phyloP scores from a whole-genome alignment of 768 basidiomycete genomes.

The Russula dissimulans region DNA sequence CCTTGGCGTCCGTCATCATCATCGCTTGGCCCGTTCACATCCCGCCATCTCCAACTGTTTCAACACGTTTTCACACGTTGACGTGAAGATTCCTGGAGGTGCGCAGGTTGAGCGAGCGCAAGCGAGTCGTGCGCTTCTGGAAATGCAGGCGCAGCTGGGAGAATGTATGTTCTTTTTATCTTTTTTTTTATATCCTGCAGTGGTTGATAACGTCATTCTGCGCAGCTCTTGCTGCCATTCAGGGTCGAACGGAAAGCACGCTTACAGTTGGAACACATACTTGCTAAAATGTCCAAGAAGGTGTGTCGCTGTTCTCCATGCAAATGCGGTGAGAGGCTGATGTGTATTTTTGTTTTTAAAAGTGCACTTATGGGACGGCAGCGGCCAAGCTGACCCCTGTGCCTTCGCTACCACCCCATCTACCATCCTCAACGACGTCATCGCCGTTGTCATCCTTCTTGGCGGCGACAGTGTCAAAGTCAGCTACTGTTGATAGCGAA shows the following conservation, averaged over 20 bases:
- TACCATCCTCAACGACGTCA: not conserved
- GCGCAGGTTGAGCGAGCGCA: constrained; percentile 73
- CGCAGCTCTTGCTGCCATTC: not conserved
- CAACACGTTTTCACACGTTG: constrained; percentile 95
- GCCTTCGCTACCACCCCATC: not conserved
- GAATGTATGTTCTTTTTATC: not conserved
- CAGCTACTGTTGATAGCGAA: not conserved
- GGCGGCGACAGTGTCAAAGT: no score
- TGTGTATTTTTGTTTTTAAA: not conserved
- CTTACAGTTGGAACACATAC: not conserved
- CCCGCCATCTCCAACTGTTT: constrained; percentile 57
- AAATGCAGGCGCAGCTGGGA: not conserved
- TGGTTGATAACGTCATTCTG: not conserved
- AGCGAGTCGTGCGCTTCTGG: constrained; percentile 66
- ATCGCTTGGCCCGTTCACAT: not conserved
- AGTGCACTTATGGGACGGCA: constrained; percentile 4
- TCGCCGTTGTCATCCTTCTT: not conserved
- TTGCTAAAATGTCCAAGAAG: not conserved
- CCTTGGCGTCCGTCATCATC: no score
- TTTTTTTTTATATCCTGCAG: not conserved
- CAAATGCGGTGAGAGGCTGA: not conserved
- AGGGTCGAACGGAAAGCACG: not conserved
- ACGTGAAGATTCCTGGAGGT: constrained; percentile 97
- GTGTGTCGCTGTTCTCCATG: not conserved
- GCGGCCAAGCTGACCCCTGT: not conserved